These are phyloP conservation scores for Phytophthora foliorum DNA, from an alignment of 352 stramenopile species.

Conservation along the genomic window DNA sequence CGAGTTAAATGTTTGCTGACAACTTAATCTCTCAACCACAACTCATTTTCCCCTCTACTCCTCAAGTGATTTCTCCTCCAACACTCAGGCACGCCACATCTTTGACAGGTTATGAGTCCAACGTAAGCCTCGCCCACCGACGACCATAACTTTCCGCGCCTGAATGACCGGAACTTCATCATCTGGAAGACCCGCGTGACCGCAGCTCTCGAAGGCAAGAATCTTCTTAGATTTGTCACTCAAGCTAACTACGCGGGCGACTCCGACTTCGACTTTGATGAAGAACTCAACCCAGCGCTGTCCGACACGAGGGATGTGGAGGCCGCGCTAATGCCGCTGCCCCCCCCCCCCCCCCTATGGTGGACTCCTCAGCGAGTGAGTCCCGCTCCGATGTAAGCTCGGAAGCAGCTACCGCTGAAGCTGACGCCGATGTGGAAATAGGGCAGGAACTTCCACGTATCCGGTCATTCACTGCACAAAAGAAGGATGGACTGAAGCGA, in stretches of 20 bases:
- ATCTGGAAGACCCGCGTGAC: slow-evolving; percentile 21
- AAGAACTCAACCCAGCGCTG: neutral
- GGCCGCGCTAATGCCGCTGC: too few relatives aligned
- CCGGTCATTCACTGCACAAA: slow-evolving; percentile 2
- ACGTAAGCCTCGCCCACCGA: neutral
- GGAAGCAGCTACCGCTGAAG: neutral
- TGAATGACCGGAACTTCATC: neutral
- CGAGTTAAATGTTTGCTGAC: too few relatives aligned
- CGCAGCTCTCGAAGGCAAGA: slow-evolving; percentile 25
- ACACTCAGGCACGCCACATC: too few relatives aligned
- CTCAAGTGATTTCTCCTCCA: slow-evolving; percentile 12
- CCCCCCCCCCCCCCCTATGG: too few relatives aligned
- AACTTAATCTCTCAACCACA: neutral
- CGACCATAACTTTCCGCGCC: neutral
- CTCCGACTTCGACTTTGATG: slow-evolving; percentile 12
- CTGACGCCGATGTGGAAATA: neutral
- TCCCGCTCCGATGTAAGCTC: too few relatives aligned
- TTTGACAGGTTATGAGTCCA: slow-evolving; percentile 8
- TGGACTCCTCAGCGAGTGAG: too few relatives aligned
- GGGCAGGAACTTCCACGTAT: neutral
- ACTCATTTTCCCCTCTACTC: neutral
- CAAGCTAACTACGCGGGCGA: neutral
- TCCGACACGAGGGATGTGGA: too few relatives aligned
- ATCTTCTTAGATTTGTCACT: slow-evolving; percentile 23
- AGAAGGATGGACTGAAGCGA: neutral